Percentiles rank a stretch among this genome's conserved stretches.
Conservation (phyloP, 495 filamentous ascomycete genomes). For the Evansstolkia leycettana region DNA sequence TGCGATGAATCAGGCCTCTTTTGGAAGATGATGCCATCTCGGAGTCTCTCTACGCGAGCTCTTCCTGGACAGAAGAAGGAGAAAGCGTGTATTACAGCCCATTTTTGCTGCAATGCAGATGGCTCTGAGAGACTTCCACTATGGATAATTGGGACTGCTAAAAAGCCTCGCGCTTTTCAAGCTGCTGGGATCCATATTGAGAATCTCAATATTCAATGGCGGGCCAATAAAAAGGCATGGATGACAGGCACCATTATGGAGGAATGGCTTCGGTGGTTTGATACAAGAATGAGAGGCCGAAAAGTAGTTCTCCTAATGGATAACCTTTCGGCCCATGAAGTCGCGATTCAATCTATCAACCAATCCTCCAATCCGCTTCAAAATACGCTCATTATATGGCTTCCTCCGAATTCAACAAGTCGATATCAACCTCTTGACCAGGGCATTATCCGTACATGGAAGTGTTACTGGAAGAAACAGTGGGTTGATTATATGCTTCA, state of each 20-base stretch:
- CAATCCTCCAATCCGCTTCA: too few relatives aligned
- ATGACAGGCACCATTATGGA: constrained; percentile 15
- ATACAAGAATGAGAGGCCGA: constrained; percentile 9
- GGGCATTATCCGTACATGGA: constrained; percentile 18
- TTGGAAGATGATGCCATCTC: constrained; percentile 13
- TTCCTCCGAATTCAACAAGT: constrained; percentile 15
- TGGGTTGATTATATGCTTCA: constrained; percentile 12
- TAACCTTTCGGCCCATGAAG: constrained; percentile 16
- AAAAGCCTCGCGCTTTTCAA: constrained; percentile 4
- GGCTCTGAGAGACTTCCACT: constrained; percentile 9
- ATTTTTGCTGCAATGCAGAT: constrained; percentile 12
- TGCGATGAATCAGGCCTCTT: constrained; percentile 17
- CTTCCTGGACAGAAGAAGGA: constrained; percentile 7
- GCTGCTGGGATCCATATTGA: constrained; percentile 11
- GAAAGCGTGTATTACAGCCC: constrained; percentile 10
- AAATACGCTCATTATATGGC: constrained; percentile 13
- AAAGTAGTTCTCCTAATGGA: constrained; percentile 20
- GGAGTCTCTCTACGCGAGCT: constrained; percentile 6
- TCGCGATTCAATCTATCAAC: too few relatives aligned
- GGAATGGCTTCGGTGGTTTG: constrained; percentile 17
- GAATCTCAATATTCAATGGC: constrained; percentile 9
- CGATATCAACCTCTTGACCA: constrained; percentile 18
- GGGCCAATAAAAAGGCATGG: constrained; percentile 16
- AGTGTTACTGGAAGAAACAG: constrained; percentile 11
- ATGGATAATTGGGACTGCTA: constrained; percentile 15